Evolutionary conservation across 345 rosid species (phyloP), one percentile per base, ranked within the genome.

Genomic region (Cardamine chenopodiifolia): DNA sequence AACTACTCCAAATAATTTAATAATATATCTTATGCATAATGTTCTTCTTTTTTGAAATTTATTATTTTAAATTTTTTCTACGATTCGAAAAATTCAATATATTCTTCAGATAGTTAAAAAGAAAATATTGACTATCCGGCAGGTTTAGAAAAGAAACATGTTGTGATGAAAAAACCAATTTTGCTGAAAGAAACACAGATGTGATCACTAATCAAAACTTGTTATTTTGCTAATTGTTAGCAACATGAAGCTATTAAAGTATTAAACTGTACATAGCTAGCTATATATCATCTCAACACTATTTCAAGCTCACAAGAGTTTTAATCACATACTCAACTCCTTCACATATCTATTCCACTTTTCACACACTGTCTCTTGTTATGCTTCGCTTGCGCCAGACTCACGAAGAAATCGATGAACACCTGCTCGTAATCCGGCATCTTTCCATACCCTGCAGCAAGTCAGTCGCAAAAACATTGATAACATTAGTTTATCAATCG

Each of bases 361-460:
- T 73, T 60, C 20, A 48, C 22, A 49, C 69, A 52, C 11, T 14
- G 48, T 79, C 76, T 79, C 79, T 79, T 78, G 66, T 60, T 70
- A 62, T 55, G 74, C 77, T 87, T 80, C 71, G 75, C 81, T 71
- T 70, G 83, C 61, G 45, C 77, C 45, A 85, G 67, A 65, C 75
- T 79, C 75, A 79, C 47, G 23, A 93, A 77, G 81, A 90, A 93
- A 73, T 90, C 97, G 0, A 90, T 83, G 68, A 93, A 90, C 5
- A 89, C 78, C 68, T 85, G 83, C 81, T 93, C 97, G 25, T 93
- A 90, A 68, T 84, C 92, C 1, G 97, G 98, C 87, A 90, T 75
- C 79, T 93, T 93, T 47, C 96, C 98, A 23, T 79, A 93, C 22
- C 98, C 97, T 93, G 85, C 72, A 71, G 79, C 78, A 71, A 76